These are phyloP conservation scores for Trichoderma endophyticum DNA, from an alignment of 2,329 filamentous ascomycete genomes.

Conservation along the genomic window DNA sequence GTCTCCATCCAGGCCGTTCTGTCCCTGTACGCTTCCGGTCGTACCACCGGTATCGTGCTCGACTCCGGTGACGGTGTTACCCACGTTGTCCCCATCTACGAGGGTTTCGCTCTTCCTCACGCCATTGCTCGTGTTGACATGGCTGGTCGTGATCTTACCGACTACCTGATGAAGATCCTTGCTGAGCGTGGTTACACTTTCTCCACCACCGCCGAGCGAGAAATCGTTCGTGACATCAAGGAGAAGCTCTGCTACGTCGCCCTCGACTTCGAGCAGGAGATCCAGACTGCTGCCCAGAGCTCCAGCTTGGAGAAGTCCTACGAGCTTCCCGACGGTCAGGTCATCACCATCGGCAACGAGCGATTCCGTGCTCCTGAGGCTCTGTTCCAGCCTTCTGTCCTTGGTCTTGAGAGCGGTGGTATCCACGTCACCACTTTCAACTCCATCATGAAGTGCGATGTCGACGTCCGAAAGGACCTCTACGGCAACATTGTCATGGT, in stretches of 20 bases:
- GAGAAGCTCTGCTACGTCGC: constrained; percentile 99
- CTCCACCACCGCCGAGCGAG: constrained; percentile 99
- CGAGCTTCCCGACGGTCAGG: constrained; percentile 98
- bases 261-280: constrained; percentile 99
- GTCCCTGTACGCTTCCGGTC: constrained; percentile 98
- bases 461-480: constrained; percentile 99
- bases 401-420: constrained; percentile 97
- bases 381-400: constrained; percentile 97
- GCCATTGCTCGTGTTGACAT: constrained; percentile 99
- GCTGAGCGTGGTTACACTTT: constrained; percentile 99
- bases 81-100: constrained; percentile 99
- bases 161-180: constrained; percentile 99
- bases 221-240: constrained; percentile 99
- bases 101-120: constrained; percentile 99
- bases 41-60: constrained; percentile 99
- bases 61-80: constrained; percentile 99
- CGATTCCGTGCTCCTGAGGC: constrained; percentile 99
- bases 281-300: constrained; percentile 98
- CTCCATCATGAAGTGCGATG: constrained; percentile 99
- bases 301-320: constrained; percentile 99
- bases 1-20: constrained; percentile 99
- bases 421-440: constrained; percentile 99
- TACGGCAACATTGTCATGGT: constrained; percentile 99
- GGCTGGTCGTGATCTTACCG: constrained; percentile 99
- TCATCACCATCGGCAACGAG: constrained; percentile 99